Conservation (phyloP, 129 eudicot genomes). For the Sambucus nigra region DNA sequence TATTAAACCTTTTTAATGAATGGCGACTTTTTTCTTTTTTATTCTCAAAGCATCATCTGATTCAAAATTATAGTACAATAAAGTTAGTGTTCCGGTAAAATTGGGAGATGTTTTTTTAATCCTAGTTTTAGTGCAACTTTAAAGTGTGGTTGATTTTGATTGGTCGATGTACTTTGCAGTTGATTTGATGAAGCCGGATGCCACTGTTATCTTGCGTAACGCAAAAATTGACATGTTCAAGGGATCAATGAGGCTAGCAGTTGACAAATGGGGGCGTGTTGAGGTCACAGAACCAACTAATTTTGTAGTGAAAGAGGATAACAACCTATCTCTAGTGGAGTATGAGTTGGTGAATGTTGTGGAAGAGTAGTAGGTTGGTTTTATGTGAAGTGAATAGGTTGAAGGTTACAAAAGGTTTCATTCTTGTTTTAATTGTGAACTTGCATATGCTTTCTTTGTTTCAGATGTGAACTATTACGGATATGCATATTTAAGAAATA, state of each 20-base stretch:
- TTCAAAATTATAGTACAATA: too few species aligned
- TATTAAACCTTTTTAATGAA: too few species aligned
- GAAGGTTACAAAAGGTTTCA: background rate
- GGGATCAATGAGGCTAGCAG: slow-evolving; percentile 32
- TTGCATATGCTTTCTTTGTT: background rate
- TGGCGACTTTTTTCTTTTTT: too few species aligned
- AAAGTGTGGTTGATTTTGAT: background rate
- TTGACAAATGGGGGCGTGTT: slow-evolving; percentile 32
- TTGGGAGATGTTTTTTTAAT: too few species aligned
- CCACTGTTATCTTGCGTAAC: slow-evolving; percentile 28
- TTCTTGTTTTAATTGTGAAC: background rate
- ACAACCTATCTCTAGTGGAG: slow-evolving; percentile 33
- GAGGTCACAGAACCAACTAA: slow-evolving; percentile 32
- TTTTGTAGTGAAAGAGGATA: slow-evolving; percentile 31
- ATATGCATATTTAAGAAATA: background rate
- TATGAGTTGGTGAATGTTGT: slow-evolving; percentile 34
- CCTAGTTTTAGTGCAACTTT: too few species aligned
- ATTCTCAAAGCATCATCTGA: too few species aligned
- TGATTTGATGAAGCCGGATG: slow-evolving; percentile 25
- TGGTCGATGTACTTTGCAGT: slow-evolving; percentile 13
- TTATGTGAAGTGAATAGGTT: slow-evolving; percentile 4
- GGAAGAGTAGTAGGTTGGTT: slow-evolving; percentile 15
- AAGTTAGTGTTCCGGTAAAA: too few species aligned
- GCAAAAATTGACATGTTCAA: slow-evolving; percentile 39
- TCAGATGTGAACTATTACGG: background rate